These are phyloP conservation scores for Neospermospora avenae DNA, from an alignment of 2,329 filamentous ascomycete species.

Conservation along the genomic window DNA sequence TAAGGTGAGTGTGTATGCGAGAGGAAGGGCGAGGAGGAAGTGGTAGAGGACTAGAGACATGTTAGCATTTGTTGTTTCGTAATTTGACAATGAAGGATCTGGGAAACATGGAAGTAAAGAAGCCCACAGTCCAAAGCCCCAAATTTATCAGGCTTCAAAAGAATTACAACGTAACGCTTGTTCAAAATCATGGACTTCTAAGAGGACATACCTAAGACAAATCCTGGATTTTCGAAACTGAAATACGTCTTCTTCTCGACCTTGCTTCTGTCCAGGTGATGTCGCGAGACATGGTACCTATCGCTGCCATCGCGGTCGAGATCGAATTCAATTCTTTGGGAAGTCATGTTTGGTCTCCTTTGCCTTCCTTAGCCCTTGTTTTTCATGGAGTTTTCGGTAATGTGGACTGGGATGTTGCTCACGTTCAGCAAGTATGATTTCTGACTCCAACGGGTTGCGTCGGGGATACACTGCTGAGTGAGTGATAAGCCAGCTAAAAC, in stretches of 20 bases:
- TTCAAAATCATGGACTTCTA: not conserved
- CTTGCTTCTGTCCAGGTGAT: not conserved
- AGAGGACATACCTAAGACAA: not conserved
- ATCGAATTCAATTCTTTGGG: not conserved
- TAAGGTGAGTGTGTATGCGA: slow-evolving; percentile 10
- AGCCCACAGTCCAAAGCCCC: too few species aligned
- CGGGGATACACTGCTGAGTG: not conserved
- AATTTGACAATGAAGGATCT: too few species aligned
- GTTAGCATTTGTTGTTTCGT: too few species aligned
- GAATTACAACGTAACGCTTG: too few species aligned
- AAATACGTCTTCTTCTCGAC: not conserved
- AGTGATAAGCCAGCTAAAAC: too few species aligned
- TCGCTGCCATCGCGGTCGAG: not conserved
- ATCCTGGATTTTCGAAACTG: not conserved
- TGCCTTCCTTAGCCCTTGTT: not conserved
- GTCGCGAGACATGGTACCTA: not conserved
- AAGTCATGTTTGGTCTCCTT: not conserved
- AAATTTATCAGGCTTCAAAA: too few species aligned
- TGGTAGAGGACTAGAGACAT: slow-evolving; percentile 13
- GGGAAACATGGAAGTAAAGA: too few species aligned
- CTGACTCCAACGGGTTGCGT: not conserved
- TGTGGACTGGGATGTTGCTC: not conserved
- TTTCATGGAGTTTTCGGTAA: not conserved
- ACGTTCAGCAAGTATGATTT: too few species aligned
- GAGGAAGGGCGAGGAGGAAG: slow-evolving; percentile 15